Conservation (phyloP, 2,329 filamentous ascomycete genomes). For the Epichloe festucae region DNA sequence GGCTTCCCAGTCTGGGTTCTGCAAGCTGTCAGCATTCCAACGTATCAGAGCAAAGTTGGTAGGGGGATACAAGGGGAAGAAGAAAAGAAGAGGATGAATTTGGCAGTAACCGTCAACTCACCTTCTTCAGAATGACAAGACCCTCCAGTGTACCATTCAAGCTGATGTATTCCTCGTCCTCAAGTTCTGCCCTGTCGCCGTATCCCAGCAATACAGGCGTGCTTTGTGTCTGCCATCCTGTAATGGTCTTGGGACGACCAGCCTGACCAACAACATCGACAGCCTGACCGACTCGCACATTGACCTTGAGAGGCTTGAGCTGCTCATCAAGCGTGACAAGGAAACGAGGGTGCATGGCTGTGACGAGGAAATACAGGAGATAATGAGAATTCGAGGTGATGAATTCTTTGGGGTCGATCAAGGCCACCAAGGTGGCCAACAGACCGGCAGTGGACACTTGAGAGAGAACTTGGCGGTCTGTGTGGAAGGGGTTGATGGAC, state of each 20-base stretch:
- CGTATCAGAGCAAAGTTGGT: no score
- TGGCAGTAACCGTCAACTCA: slow-evolving; percentile 29
- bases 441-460: slow-evolving; percentile 81
- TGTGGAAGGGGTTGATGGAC: slow-evolving; percentile 97
- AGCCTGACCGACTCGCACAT: slow-evolving; percentile 92
- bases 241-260: slow-evolving; percentile 95
- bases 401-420: slow-evolving; percentile 91
- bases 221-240: slow-evolving; percentile 98
- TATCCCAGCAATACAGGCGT: slow-evolving; percentile 93
- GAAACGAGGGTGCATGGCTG: slow-evolving; percentile 94
- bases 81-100: not conserved
- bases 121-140: slow-evolving; percentile 92
- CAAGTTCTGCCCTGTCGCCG: slow-evolving; percentile 88
- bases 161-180: slow-evolving; percentile 94
- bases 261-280: slow-evolving; percentile 97
- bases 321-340: slow-evolving; percentile 92
- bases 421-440: slow-evolving; percentile 76
- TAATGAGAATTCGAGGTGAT: slow-evolving; percentile 63
- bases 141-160: slow-evolving; percentile 86
- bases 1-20: slow-evolving; percentile 29
- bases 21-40: slow-evolving; percentile 8
- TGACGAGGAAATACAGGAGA: slow-evolving; percentile 92
- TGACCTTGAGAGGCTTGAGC: slow-evolving; percentile 84
- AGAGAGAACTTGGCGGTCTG: slow-evolving; percentile 89
- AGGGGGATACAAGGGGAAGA: no score